phyloP scores from a whole-genome alignment of 1,284 basidiomycete species.

The Bjerkandera adusta region DNA sequence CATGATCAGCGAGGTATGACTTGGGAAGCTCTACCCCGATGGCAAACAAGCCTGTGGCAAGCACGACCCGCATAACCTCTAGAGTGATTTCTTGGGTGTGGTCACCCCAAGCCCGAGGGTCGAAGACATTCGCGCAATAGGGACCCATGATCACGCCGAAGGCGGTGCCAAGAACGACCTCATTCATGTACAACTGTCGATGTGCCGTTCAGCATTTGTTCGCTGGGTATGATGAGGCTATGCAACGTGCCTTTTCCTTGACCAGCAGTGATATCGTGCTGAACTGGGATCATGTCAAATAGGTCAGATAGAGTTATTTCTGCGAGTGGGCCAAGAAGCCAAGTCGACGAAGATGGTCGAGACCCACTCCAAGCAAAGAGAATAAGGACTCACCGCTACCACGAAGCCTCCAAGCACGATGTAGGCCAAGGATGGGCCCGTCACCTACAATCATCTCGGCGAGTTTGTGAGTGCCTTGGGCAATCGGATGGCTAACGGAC shows the following conservation, averaged over 20 bases:
- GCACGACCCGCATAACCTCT: conserved; percentile 73
- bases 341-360: background rate
- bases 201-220: background rate
- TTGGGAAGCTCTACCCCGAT: conserved; percentile 74
- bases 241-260: conserved; percentile 63
- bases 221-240: background rate
- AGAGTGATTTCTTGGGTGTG: conserved; percentile 64
- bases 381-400: conserved; percentile 47
- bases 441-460: conserved; percentile 38
- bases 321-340: conserved; percentile 2
- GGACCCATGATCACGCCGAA: conserved; percentile 79
- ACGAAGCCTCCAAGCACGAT: conserved; percentile 80
- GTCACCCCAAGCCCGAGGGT: conserved; percentile 75
- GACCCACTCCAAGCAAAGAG: background rate
- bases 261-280: conserved; percentile 80
- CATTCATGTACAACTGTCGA: conserved; percentile 78
- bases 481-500: conserved; percentile 27
- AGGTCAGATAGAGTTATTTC: background rate
- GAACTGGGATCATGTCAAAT: conserved; percentile 45
- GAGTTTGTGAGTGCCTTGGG: conserved; percentile 27
- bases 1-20: conserved; percentile 63
- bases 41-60: conserved; percentile 68
- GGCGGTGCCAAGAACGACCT: conserved; percentile 87
- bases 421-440: conserved; percentile 57
- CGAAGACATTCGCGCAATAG: conserved; percentile 71